Evolutionary conservation across 192 early-diverging fungal genomes (phyloP), one percentile per base, ranked within the genome.

Genomic region (Glomus cerebriforme): DNA sequence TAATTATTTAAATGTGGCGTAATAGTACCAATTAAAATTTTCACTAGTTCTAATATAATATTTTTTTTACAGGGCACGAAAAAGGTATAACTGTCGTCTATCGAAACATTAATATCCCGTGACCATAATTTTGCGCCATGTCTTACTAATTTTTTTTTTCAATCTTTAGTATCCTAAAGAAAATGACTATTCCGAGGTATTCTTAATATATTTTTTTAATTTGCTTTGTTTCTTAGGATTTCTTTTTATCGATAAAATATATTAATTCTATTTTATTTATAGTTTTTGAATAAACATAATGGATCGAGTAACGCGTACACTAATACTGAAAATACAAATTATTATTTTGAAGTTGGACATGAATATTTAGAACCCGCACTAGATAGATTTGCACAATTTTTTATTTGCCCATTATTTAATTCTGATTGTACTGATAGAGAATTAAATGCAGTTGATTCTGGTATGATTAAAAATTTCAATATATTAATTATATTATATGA

Each of bases 341-440:
- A 95, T 79, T 93, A 93, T 81, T 96, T 95, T 88, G 92, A 94
- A 59, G 92, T 95, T 22, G 87, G 84, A 22, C 86, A 91, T 67
- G 85, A 85, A 35, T 75, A 86, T 70, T 78, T 92, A 64, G 87
- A 90, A 66, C 87, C 86, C 22, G 87, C 90, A 29, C 73, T 92
- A 35, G 90, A 90, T 79, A 79, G 93, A 43, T 96, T 96, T 81
- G 90, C 95, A 12, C 93, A 97, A 81, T 99, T 98, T 83, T 99
- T 99, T 79, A 95, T 96, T 39, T 86, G 88, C 31, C 97, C 98
- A 45, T 90, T 97, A 64, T 98, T 98, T 84, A 88, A 90, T 34
- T 91, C 92, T 24, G 90, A 88, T 70, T 96, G 95, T 82, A 96
- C 93, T 15, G 98, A 99, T 59, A 91, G 97, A 65, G 98, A 99